Evolutionary conservation across 768 basidiomycete genomes (phyloP).

Genomic region (Clitopilus passeckerianus): DNA sequence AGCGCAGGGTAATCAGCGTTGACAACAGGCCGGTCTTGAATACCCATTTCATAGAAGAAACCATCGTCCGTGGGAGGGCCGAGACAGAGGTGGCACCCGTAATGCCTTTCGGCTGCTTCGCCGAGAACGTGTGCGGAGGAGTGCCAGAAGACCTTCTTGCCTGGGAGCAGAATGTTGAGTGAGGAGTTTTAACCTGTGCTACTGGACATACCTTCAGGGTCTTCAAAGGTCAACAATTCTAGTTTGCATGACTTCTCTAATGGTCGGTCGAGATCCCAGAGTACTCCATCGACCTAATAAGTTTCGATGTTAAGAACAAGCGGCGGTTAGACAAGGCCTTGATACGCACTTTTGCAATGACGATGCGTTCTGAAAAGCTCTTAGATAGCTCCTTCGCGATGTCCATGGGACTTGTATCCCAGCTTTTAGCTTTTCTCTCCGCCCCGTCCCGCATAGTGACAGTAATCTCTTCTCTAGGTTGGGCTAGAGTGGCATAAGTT

Average conservation of each 20-base stretch:
- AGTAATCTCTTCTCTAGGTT: slow-evolving; percentile 79
- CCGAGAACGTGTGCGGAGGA: slow-evolving; percentile 98
- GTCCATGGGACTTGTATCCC: slow-evolving; percentile 93
- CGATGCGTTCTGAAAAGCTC: slow-evolving; percentile 79
- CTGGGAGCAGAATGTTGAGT: slow-evolving; percentile 26
- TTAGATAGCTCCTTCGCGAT: slow-evolving; percentile 86
- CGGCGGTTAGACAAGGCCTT: neutral
- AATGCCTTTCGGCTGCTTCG: slow-evolving; percentile 93
- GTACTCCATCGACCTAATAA: slow-evolving; percentile 67
- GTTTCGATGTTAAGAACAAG: neutral
- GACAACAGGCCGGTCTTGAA: slow-evolving; percentile 76
- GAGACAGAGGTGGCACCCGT: slow-evolving; percentile 94
- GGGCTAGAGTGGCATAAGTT: slow-evolving; percentile 33
- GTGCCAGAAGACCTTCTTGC: slow-evolving; percentile 99
- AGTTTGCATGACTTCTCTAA: slow-evolving; percentile 82
- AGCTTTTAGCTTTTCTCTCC: slow-evolving; percentile 77
- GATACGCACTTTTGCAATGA: slow-evolving; percentile 81
- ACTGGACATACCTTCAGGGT: slow-evolving; percentile 64
- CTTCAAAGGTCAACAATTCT: slow-evolving; percentile 87
- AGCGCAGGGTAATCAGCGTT: slow-evolving; percentile 82
- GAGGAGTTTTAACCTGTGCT: neutral
- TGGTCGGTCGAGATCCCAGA: slow-evolving; percentile 96
- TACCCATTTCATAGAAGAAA: slow-evolving; percentile 99
- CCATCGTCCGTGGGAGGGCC: slow-evolving; percentile 97
- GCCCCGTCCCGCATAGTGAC: slow-evolving; percentile 87